These are phyloP conservation scores for Colletotrichum brevisporum DNA, from an alignment of 2,329 filamentous ascomycete genomes.

Conservation along the genomic window DNA sequence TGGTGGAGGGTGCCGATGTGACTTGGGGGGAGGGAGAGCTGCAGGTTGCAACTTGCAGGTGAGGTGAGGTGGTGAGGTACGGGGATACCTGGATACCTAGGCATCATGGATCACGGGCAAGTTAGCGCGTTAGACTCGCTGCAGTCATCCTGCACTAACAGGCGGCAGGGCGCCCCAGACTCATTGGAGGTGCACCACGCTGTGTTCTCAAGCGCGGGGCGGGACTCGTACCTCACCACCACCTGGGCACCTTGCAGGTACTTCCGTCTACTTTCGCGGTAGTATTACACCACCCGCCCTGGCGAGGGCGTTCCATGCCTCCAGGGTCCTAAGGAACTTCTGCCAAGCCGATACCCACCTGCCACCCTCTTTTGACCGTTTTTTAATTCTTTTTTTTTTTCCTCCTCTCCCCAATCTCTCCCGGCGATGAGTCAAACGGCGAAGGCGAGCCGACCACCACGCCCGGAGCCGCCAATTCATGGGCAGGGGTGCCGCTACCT, in stretches of 20 bases:
- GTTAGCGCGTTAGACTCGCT: constrained; percentile 32
- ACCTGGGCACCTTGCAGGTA: not conserved
- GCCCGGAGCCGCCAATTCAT: not conserved
- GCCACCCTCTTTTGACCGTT: constrained; percentile 18
- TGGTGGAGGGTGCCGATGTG: not conserved
- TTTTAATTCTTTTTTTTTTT: not conserved
- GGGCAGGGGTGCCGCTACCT: not conserved
- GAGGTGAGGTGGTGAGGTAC: no score
- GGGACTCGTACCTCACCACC: not conserved
- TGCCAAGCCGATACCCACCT: constrained; percentile 36
- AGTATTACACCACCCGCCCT: not conserved
- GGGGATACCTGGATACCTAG: no score
- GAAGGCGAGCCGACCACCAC: constrained; percentile 23
- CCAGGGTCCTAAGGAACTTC: constrained; percentile 39
- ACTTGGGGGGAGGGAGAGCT: constrained; percentile 5
- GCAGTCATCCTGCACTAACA: constrained; percentile 35
- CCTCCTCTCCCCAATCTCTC: not conserved
- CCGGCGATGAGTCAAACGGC: constrained; percentile 37
- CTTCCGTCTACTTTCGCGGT: not conserved
- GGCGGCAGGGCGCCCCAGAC: constrained; percentile 7
- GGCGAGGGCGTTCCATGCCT: constrained; percentile 12
- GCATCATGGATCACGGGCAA: not conserved
- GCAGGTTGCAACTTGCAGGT: constrained; percentile 8
- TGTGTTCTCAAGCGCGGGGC: not conserved
- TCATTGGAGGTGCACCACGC: not conserved